Evolutionary conservation across 768 basidiomycete species (phyloP), one percentile per base, ranked within the genome.

Genomic region (Polyporus arcularius): DNA sequence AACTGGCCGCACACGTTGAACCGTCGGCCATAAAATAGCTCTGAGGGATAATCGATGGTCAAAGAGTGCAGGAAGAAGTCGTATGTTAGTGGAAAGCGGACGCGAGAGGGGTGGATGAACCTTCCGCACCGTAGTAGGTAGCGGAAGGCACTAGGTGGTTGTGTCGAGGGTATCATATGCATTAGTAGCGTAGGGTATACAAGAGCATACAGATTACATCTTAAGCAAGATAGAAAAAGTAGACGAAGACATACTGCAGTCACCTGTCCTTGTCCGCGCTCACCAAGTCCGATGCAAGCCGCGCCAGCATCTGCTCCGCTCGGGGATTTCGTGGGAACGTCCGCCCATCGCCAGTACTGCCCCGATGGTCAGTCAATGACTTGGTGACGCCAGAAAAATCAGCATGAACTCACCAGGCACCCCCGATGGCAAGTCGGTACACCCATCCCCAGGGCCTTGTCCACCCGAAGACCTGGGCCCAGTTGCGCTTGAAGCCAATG

Each of bases 401-500:
- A 18, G 21, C 35, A 7, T 11, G 6, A 26, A 77, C 86, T 74
- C 68, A 90, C 90, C 84, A 79, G 35, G 80, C 75, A 47, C 88
- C 91, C 4, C 90, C 92, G 61, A 76, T 82, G 61, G 83, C 72
- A 3, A 90, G 42, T 38, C 85, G 79, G 48, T 74, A 69, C 4
- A 83, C 57, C 84, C 84, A 87, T 4, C 83, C 83, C 63, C 75
- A 76, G 59, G 74, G 78, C 38, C 68, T 76, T 41, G 73, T 77
- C 80, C 80, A 87, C 10, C 88, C 89, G 60, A 91, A 80, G 2
- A 85, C 84, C 69, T 90, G 87, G 16, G 69, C 75, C 82, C 87
- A 86, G 63, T 94, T 94, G 63, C 74, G 79, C 49, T 80, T 76
- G 84, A 85, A 89, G 11, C 92, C 92, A 5, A 94, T 64, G 67